A percentile compares a stretch with the other conserved stretches of the same genome.
phyloP scores from a whole-genome alignment of 192 early-diverging fungal species.

The Coemansia sp. region DNA sequence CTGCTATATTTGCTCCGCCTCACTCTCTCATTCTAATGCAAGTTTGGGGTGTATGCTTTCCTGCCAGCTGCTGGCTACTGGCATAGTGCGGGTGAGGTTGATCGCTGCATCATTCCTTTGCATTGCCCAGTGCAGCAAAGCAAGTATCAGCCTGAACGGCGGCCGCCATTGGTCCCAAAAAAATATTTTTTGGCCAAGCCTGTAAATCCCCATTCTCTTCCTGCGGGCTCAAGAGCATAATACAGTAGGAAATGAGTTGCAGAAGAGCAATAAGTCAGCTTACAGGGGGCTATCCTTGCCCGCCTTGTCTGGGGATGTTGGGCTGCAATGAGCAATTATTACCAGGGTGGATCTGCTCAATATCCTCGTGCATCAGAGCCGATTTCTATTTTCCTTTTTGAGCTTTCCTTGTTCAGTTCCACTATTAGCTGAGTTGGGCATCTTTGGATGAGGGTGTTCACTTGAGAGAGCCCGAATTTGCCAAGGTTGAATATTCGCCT shows the following conservation, averaged over 20 bases:
- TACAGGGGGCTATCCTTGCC: not conserved
- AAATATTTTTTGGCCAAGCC: not conserved
- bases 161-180: conserved; percentile 12
- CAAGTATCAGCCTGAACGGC: not conserved
- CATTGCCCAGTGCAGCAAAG: not conserved
- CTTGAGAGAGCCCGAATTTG: not conserved
- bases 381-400: not conserved
- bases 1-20: not conserved
- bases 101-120: conserved; percentile 11
- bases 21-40: not conserved
- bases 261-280: not conserved
- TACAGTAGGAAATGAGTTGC: not conserved
- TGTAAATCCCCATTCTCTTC: not conserved
- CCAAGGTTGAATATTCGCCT: not conserved
- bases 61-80: not conserved
- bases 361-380: conserved; percentile 6
- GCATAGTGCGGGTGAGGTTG: not conserved
- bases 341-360: not conserved
- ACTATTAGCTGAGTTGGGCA: not conserved
- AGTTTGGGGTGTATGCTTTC: not conserved
- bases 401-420: not conserved
- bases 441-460: not conserved
- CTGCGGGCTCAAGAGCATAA: not conserved
- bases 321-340: not conserved
- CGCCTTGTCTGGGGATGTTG: not conserved